A percentile compares a stretch with the other conserved stretches of the same genome.
Conservation (phyloP, 768 basidiomycete genomes). For the Macrolepiota dolichaula region DNA sequence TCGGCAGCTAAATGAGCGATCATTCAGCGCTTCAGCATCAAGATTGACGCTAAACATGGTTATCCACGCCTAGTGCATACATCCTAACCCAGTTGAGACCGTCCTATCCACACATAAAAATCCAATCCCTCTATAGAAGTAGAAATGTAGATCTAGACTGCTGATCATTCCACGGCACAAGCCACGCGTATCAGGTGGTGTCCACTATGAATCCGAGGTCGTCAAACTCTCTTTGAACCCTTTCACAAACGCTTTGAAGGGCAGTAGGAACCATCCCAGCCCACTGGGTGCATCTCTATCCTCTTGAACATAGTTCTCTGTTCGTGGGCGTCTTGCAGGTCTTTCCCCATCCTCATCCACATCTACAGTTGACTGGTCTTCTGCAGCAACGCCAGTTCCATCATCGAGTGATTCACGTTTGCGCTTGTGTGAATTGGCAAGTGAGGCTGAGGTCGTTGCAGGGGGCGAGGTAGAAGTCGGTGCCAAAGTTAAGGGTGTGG, state of each 20-base stretch:
- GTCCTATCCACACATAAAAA: background rate
- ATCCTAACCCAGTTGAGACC: background rate
- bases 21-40: background rate
- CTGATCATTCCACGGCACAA: background rate
- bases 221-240: slow-evolving; percentile 64
- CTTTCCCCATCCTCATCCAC: slow-evolving; percentile 28
- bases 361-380: slow-evolving; percentile 4
- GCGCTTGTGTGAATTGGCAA: slow-evolving; percentile 25
- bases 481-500: slow-evolving; percentile 21
- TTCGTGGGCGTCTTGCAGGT: slow-evolving; percentile 50
- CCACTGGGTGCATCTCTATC: slow-evolving; percentile 41
- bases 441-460: slow-evolving; percentile 28
- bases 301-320: slow-evolving; percentile 40
- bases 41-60: background rate
- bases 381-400: slow-evolving; percentile 19
- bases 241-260: slow-evolving; percentile 60
- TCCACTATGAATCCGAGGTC: background rate
- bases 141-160: background rate
- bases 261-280: slow-evolving; percentile 59
- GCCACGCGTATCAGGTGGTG: background rate
- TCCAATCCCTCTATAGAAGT: background rate
- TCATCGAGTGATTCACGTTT: slow-evolving; percentile 50
- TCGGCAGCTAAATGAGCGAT: background rate
- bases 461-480: slow-evolving; percentile 22
- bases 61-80: background rate